Conservation (phyloP, 306 rosid genomes). For the Betula pendula region DNA sequence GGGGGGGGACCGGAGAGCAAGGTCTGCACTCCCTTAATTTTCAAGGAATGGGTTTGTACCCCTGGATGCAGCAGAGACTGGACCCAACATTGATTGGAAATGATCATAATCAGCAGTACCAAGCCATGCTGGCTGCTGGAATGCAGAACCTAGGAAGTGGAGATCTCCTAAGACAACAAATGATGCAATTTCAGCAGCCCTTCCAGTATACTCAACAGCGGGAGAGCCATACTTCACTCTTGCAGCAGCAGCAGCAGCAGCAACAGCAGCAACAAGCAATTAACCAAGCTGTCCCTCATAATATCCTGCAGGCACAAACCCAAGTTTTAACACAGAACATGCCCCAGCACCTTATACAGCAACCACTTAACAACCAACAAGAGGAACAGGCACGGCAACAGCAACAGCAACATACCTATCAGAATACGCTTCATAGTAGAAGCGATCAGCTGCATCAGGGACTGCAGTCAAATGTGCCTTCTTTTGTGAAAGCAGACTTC, state of each 20-base stretch:
- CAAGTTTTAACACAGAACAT: constrained; percentile 54
- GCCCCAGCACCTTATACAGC: constrained; percentile 64
- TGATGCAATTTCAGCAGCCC: constrained; percentile 77
- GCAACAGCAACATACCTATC: constrained; percentile 52
- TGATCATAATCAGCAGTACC: constrained; percentile 70
- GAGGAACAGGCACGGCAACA: constrained; percentile 58
- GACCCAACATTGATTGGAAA: constrained; percentile 62
- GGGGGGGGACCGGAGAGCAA: constrained; percentile 70
- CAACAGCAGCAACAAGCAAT: constrained; percentile 37
- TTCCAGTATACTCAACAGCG: constrained; percentile 66
- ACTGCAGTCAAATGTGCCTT: constrained; percentile 60
- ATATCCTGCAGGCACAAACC: constrained; percentile 55
- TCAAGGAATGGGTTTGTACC: constrained; percentile 66
- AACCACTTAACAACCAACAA: constrained; percentile 49
- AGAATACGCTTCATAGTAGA: constrained; percentile 51
- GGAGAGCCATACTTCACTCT: constrained; percentile 47
- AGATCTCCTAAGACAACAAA: constrained; percentile 68
- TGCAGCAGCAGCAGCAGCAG: constrained; percentile 69
- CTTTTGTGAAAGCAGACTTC: constrained; percentile 59
- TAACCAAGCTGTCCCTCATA: constrained; percentile 54
- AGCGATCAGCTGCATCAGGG: constrained; percentile 68
- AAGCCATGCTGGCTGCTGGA: constrained; percentile 78
- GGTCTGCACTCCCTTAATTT: constrained; percentile 63
- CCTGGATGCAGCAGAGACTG: constrained; percentile 84
- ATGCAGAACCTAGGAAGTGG: constrained; percentile 64